Evolutionary conservation across 2,329 filamentous ascomycete species (phyloP), one percentile per base, ranked within the genome.

Genomic region (Penicillium sp.): DNA sequence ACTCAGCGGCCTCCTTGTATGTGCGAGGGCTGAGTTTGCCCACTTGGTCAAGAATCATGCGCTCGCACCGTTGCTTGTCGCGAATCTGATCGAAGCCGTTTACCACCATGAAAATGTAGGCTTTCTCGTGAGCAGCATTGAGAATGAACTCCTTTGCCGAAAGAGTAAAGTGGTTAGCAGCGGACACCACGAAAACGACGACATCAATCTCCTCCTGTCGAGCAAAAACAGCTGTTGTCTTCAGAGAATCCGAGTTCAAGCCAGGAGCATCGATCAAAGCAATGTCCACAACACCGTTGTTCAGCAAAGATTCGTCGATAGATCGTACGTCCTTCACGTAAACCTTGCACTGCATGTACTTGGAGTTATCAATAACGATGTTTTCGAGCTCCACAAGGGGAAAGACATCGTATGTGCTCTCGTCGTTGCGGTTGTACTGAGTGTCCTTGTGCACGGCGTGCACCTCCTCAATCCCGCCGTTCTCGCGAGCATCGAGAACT

Each of bases 161-260:
- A 58, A 96, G 88, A 0, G 95, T 99, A 75, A 99, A 98, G 78
- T 99, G 95, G 68, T 99, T 99, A 28, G 94, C 93, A 2, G 95
- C 95, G 12, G 93, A 97, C 5, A 99, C 95, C 37, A 99, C 95
- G 71, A 99, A 99, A 0, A 99, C 93, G 0, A 99, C 95, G 0
- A 99, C 95, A 71, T 99, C 95, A 66, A 99, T 99, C 79, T 99
- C 95, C 77, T 99, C 95, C 75, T 99, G 95, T 60, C 95, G 86
- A 26, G 95, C 95, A 77, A 99, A 99, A 7, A 99, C 91, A 22
- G 95, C 95, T 1, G 95, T 99, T 0, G 95, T 99, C 81, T 98
- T 96, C 50, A 97, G 88, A 1, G 94, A 98, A 76, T 99, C 94
- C 24, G 91, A 92, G 78, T 99, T 99, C 57, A 99, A 84, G 33